Evolutionary conservation across 2,329 filamentous ascomycete species (phyloP).

Genomic region (Colletotrichum aenigma): DNA sequence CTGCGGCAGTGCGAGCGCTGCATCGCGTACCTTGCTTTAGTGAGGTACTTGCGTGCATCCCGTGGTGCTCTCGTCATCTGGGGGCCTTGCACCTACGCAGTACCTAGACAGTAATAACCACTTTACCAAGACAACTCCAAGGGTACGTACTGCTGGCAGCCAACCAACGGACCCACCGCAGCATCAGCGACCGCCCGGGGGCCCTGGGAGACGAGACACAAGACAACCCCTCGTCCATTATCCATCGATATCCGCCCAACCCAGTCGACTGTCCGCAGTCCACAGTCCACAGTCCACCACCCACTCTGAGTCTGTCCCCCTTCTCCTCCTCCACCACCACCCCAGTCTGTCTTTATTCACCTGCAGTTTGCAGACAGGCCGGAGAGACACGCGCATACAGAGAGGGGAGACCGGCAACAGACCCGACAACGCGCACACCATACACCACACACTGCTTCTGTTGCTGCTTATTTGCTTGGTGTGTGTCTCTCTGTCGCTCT

Average conservation of each 20-base stretch:
- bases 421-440: not conserved
- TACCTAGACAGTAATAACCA: not conserved
- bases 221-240: not conserved
- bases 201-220: not conserved
- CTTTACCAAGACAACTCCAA: not conserved
- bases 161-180: not conserved
- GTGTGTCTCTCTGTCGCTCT: not conserved
- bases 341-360: not conserved
- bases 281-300: not conserved
- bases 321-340: not conserved
- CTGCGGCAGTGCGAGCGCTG: constrained; percentile 3
- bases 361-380: not conserved
- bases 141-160: not conserved
- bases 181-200: not conserved
- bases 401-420: not conserved
- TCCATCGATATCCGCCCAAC: not conserved
- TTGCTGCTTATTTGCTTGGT: not conserved
- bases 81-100: not conserved
- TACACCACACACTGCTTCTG: not conserved
- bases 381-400: not conserved
- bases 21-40: constrained; percentile 18
- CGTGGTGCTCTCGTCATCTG: not conserved
- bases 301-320: not conserved
- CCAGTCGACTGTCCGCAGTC: not conserved
- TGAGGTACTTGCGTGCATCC: not conserved